Conservation (phyloP, 2,329 filamentous ascomycete genomes). For the Pestalotiopsis sp. region DNA sequence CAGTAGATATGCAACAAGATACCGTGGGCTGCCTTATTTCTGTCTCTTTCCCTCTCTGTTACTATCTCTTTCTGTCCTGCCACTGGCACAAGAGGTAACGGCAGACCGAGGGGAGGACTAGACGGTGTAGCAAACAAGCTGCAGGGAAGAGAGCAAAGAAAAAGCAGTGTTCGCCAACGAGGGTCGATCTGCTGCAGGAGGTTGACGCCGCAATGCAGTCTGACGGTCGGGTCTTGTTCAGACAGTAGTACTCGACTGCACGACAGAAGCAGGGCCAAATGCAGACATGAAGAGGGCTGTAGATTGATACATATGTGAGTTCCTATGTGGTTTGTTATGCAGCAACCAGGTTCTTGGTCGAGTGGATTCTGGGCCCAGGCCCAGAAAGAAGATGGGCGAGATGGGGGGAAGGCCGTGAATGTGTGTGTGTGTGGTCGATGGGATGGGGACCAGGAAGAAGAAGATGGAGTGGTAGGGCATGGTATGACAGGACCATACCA, state of each 20-base stretch:
- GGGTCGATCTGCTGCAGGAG: slow-evolving; percentile 25
- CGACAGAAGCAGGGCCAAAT: slow-evolving; percentile 29
- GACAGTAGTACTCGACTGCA: slow-evolving; percentile 33
- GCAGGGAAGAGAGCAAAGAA: slow-evolving; percentile 17
- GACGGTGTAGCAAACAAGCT: slow-evolving; percentile 26
- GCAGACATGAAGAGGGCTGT: slow-evolving; percentile 33
- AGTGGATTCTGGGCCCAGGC: slow-evolving; percentile 21
- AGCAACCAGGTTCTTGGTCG: slow-evolving; percentile 35
- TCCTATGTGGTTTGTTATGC: slow-evolving; percentile 29
- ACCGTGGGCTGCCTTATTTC: not conserved
- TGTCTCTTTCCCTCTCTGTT: slow-evolving; percentile 15
- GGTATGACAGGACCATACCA: slow-evolving; percentile 33
- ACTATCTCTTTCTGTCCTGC: slow-evolving; percentile 8
- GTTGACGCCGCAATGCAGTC: slow-evolving; percentile 29
- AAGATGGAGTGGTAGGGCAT: slow-evolving; percentile 13
- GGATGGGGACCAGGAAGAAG: not conserved
- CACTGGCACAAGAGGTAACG: slow-evolving; percentile 16
- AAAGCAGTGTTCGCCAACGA: slow-evolving; percentile 24
- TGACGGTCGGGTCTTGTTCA: slow-evolving; percentile 29
- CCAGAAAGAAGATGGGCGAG: slow-evolving; percentile 23
- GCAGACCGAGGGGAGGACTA: slow-evolving; percentile 14
- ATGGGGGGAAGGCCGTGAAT: slow-evolving; percentile 28
- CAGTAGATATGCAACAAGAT: slow-evolving; percentile 18
- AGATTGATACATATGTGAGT: slow-evolving; percentile 40
- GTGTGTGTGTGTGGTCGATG: slow-evolving; percentile 15